A percentile compares a stretch with the other conserved stretches of the same genome.
Conservation (phyloP, 2,329 filamentous ascomycete species). For the Fusarium burgessii region DNA sequence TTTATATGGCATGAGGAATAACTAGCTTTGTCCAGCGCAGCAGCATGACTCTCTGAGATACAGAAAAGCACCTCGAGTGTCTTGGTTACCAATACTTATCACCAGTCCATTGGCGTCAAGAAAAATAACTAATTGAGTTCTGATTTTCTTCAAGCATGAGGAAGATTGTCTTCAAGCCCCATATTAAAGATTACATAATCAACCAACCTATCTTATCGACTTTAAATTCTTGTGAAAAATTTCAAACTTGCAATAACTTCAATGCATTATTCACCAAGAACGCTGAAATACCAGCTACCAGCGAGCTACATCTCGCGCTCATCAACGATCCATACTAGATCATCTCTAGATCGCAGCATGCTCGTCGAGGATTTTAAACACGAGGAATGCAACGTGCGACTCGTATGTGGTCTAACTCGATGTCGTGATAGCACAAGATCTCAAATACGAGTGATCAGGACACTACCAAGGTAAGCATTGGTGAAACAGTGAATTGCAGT, state of each 20-base stretch:
- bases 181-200: slow-evolving; percentile 36
- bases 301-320: neutral
- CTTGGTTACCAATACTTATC: too few species aligned
- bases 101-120: neutral
- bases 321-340: neutral
- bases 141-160: neutral
- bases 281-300: neutral
- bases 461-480: slow-evolving; percentile 23
- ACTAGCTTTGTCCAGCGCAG: too few species aligned
- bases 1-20: neutral
- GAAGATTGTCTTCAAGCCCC: neutral
- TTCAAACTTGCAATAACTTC: slow-evolving; percentile 20
- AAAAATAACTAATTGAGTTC: too few species aligned
- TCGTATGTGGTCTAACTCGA: slow-evolving; percentile 15
- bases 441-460: slow-evolving; percentile 21
- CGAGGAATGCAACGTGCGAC: slow-evolving; percentile 1
- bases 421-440: slow-evolving; percentile 23
- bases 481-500: slow-evolving; percentile 39
- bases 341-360: slow-evolving; percentile 10
- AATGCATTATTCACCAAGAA: neutral
- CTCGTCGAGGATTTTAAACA: slow-evolving; percentile 2
- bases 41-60: too few species aligned
- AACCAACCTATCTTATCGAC: slow-evolving; percentile 17
- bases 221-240: slow-evolving; percentile 25
- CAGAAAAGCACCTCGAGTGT: neutral